Percentiles rank a stretch among this genome's conserved stretches.
These are phyloP conservation scores for Flaveria trinervia DNA, from an alignment of 129 eudicot species.

Conservation along the genomic window DNA sequence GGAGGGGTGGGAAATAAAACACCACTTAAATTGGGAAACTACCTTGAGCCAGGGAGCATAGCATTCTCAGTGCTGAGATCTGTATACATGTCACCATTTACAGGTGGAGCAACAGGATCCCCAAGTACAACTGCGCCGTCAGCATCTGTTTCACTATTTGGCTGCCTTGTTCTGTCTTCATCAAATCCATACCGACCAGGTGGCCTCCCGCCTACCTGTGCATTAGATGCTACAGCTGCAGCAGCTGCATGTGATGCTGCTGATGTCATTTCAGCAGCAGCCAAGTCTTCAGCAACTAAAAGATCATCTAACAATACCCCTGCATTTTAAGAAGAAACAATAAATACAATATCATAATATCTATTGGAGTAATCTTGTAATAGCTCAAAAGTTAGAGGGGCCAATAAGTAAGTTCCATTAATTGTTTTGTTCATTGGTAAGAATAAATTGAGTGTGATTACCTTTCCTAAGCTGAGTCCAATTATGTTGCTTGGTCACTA, in stretches of 20 bases:
- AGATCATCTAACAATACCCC: conserved; percentile 96
- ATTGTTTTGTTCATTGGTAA: too few species aligned
- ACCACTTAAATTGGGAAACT: conserved; percentile 16
- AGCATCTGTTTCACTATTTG: conserved; percentile 50
- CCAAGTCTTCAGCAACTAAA: conserved; percentile 96
- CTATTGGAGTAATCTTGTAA: too few species aligned
- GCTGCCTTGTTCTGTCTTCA: conserved; percentile 69
- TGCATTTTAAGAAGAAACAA: conserved; percentile 25
- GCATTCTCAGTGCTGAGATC: conserved; percentile 97
- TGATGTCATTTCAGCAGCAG: conserved; percentile 92
- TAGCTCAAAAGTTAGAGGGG: too few species aligned
- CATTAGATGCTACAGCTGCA: conserved; percentile 80
- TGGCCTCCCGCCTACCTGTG: conserved; percentile 71
- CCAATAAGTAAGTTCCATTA: too few species aligned
- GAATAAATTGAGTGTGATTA: too few species aligned
- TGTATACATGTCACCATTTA: conserved; percentile 87
- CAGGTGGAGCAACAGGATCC: conserved; percentile 97
- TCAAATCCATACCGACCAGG: conserved; percentile 76
- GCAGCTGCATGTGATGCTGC: conserved; percentile 99
- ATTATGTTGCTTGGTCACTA: too few species aligned
- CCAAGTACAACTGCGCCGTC: conserved; percentile 92
- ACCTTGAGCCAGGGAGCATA: conserved; percentile 81
- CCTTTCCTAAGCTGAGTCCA: too few species aligned
- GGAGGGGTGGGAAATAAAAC: not conserved
- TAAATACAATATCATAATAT: conserved; percentile 13